These are phyloP conservation scores for Phytopythium ostracodes DNA, from an alignment of 352 stramenopile species.

Conservation along the genomic window DNA sequence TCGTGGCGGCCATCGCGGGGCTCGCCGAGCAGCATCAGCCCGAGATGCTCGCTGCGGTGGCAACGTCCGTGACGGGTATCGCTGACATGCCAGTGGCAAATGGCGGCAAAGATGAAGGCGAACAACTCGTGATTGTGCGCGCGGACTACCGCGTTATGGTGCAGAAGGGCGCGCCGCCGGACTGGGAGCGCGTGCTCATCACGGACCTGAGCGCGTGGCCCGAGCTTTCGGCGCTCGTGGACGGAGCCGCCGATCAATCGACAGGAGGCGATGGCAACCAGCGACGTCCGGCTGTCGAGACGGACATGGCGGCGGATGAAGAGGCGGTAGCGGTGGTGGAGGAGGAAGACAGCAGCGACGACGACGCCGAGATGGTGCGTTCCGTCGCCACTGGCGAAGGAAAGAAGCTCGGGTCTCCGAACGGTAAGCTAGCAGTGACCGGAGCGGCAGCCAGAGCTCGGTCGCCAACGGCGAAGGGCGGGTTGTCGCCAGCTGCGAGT, in stretches of 20 bases:
- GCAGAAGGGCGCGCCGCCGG: constrained; percentile 40
- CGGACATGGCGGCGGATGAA: constrained; percentile 4
- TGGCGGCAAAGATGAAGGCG: constrained; percentile 3
- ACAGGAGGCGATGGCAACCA: not conserved
- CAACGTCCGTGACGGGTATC: constrained; percentile 19
- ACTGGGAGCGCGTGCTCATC: constrained; percentile 59
- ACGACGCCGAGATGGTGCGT: constrained; percentile 17
- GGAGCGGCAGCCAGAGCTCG: not conserved
- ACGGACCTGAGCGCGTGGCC: constrained; percentile 43
- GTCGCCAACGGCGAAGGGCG: constrained; percentile 1
- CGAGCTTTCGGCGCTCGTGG: constrained; percentile 17
- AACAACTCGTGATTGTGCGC: constrained; percentile 20
- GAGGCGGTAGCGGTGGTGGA: constrained; percentile 13
- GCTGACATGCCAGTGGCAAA: constrained; percentile 6
- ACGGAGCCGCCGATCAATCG: not conserved
- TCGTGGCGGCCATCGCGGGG: constrained; percentile 55
- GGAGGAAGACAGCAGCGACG: constrained; percentile 35
- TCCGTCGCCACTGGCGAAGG: not conserved
- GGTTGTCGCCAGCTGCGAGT: not conserved
- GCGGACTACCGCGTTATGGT: constrained; percentile 33
- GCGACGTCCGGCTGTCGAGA: not conserved
- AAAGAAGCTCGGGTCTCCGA: not conserved
- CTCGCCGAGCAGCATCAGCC: constrained; percentile 60
- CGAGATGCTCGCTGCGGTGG: constrained; percentile 39
- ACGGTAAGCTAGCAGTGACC: not conserved